Evolutionary conservation across 1,139 yeast species (phyloP), one percentile per base, ranked within the genome.

Genomic region (Sugiyamaella castrensis): DNA sequence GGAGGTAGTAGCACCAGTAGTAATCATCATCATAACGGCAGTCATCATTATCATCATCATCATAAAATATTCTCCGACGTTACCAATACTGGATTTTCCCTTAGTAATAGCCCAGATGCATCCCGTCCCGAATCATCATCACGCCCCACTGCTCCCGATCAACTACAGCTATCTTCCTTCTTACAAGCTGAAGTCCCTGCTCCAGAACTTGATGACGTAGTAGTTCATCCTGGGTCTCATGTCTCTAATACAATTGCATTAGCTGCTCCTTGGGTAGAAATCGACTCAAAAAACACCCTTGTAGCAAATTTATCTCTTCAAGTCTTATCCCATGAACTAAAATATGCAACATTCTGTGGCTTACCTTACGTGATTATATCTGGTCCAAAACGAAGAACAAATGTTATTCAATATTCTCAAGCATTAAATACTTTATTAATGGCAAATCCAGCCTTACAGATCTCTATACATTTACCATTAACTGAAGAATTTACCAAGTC

Each of bases 251-350:
- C 76, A 0, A 70, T 77, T 36, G 86, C 84, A 0, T 58, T 81
- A 32, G 65, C 81, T 1, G 76, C 86, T 0, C 79, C 84, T 1
- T 82, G 87, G 86, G 70, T 81, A 10, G 86, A 82, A 57, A 65
- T 81, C 32, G 87, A 81, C 53, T 73, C 80, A 29, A 67, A 68
- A 19, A 77, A 79, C 59, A 64, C 67, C 0, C 56, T 70, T 3
- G 70, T 77, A 9, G 76, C 82, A 31, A 76, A 74, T 53, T 67
- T 81, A 48, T 77, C 83, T 2, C 66, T 67, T 31, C 81, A 80
- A 56, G 84, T 81, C 5, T 58, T 81, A 26, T 53, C 65, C 35
- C 77, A 80, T 55, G 88, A 82, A 61, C 65, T 81, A 29, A 70
- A 74, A n/a, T 80, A 80, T 57, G 85, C 85, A 1, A 67, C 71